Evolutionary conservation across 2,329 filamentous ascomycete genomes (phyloP), one percentile per base, ranked within the genome.

Genomic region (Ophiostoma himal-ulmi): DNA sequence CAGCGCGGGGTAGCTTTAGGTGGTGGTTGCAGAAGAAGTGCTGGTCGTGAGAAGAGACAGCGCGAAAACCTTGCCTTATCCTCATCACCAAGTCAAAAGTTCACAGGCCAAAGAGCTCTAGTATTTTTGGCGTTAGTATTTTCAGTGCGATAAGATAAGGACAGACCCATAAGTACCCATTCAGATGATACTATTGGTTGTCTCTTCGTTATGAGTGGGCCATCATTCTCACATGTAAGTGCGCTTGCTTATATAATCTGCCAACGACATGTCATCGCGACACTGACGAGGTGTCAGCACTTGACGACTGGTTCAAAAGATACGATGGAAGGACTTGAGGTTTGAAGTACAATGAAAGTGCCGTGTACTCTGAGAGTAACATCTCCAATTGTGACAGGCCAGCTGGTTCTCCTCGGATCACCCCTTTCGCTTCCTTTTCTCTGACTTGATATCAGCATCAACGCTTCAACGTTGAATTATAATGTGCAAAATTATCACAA

Each of bases 111-210:
- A 60, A 60, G 30, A 62, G 57, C 26, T 36, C 13, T 36, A 20
- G 57, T 36, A 30, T n/a, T 34, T 34, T 7, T 20, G 57, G 60
- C 60, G 60, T 37, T 39, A 39, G 34, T 64, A 11, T 37, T 64
- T 64, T 64, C 34, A 37, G 60, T 22, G 34, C 60, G 60, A 64
- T 62, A 62, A 62, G 57, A 62, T 62, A 62, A 62, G 57, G 20
- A 62, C 5, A 10, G 1, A 20, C 30, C 30, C 57, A 36, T 17
- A 62, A 30, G 14, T 34, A 60, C 44, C 17, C 20, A n/a, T 48
- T 26, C 6, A 14, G 10, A 13, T 3, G 7, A 30, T 60, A 11
- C 11, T 10, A 60, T 60, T 60, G 54, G 54, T 10, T 60, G 22
- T 14, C 2, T 62, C 10, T 13, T 17, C 0, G 26, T 20, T 20